These are phyloP conservation scores for Pterocarpus santalinus DNA, from an alignment of 306 rosid species.

Conservation along the genomic window DNA sequence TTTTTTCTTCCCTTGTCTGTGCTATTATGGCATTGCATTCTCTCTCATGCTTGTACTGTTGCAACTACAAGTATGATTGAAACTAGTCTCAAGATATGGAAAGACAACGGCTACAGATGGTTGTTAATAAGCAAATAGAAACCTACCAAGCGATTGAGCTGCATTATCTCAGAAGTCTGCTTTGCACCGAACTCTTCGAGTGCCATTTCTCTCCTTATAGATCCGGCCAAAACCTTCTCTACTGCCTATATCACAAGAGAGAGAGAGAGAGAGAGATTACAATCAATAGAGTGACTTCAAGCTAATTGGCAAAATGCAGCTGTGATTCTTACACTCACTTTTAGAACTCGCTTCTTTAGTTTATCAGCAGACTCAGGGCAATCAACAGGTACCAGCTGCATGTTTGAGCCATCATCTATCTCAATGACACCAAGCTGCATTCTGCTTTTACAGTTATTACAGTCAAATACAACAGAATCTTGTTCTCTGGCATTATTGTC, in stretches of 20 bases:
- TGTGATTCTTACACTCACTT: constrained; percentile 59
- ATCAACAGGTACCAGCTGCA: constrained; percentile 69
- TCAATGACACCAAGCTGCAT: constrained; percentile 63
- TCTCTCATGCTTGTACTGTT: constrained; percentile 85
- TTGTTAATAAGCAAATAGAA: constrained; percentile 36
- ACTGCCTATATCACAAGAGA: constrained; percentile 64
- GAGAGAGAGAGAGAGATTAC: constrained; percentile 28
- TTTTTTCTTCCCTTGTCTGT: constrained; percentile 87
- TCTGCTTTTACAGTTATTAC: constrained; percentile 68
- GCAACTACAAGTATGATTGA: constrained; percentile 67
- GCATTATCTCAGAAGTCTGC: constrained; percentile 76
- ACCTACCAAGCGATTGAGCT: constrained; percentile 86
- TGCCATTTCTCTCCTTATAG: constrained; percentile 96
- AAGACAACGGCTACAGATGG: constrained; percentile 18
- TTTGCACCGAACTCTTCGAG: constrained; percentile 79
- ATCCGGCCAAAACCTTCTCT: constrained; percentile 91
- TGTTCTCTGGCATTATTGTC: constrained; percentile 51
- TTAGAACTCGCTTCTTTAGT: constrained; percentile 75
- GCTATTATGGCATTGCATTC: constrained; percentile 79
- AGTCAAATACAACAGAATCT: constrained; percentile 54
- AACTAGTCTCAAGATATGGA: constrained; percentile 43
- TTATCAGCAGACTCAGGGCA: constrained; percentile 67
- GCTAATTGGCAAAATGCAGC: constrained; percentile 38
- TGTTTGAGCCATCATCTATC: constrained; percentile 56
- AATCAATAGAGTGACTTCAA: constrained; percentile 35